Evolutionary conservation across 805 yeast genomes (phyloP), one percentile per base, ranked within the genome.

Genomic region (Barnettozyma salicaria): DNA sequence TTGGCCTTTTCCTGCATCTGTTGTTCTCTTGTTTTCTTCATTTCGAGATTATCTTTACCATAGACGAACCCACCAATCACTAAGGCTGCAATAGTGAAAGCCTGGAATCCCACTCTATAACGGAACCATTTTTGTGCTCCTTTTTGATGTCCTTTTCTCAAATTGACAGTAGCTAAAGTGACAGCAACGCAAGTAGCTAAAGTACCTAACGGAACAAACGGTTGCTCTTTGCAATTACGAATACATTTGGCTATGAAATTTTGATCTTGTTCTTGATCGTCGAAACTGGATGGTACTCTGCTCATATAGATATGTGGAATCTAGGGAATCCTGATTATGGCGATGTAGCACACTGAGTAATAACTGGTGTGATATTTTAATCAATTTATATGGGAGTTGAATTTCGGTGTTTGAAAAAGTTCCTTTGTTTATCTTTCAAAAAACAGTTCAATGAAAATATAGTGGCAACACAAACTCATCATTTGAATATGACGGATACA

Each of bases 101-200:
- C 86, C 61, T 89, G 97, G 49, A 87, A 70, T 1, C 75, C 92
- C 31, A 89, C 90, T 68, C 97, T 80, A 76, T 87, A 85, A 49
- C 90, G 72, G 67, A 86, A 89, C 76, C 85, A 88, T 33, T 74
- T 72, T 61, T 89, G 95, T 0, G 96, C 94, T 37, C 76, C 76
- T 30, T 67, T 64, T 43, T 78, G 72, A 48, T 86, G 77, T 19
- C 96, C 95, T 21, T 67, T 64, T 49, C 80, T 72, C 43, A 88
- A 67, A 18, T 89, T 83, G 46, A 74, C 71, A 4, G 87, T 88
- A 3, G 96, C 94, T 46, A 88, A 63, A 0, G 72, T 62, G 22
- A 89, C 85, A 0, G 96, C 96, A 4, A 79, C 84, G 7, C 83
- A 73, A 3, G 97, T 89, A 32, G 81, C 75, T 4, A 82, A 53